Base-by-base conservation (phyloP, 1,284 basidiomycete species). In the Mycena citricolor region DNA sequence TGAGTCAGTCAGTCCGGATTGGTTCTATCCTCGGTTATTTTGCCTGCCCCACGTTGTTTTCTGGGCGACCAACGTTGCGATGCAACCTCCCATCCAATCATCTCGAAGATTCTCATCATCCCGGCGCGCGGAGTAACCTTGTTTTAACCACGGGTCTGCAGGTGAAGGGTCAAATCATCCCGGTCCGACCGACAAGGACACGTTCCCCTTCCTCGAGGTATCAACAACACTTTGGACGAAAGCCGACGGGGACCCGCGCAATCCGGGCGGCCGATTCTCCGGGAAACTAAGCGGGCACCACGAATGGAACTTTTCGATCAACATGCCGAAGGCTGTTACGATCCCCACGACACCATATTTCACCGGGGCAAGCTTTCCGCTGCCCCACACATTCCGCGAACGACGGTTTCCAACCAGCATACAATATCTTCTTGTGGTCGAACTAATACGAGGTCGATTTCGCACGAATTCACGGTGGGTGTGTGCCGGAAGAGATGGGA, bases 381-480 rank as follows among this genome's bases (percentile, higher is more conserved):
- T 75, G 17, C 73, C 73, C 2, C 71, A 74, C 51, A 73, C 73
- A 0, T 74, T 76, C 51, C 57, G 71, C 31, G 73, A 76, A 52
- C 63, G 70, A 4, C 66, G 68, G 29, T 67, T 68, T 16, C 53
- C 57, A 41, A 71, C 67, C 20, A 73, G 69, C 54, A 64, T 75
- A 20, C 71, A 74, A 49, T 76, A 76, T 43, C 69, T 73, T 50
- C 60, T 76, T 29, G 63, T 64, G 10, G 61, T 74, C 28, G 56
- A 61, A 24, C 60, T 74, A 35, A 67, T 64, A 14, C 54, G 71
- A 35, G 71, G 72, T 13, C 70, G 65, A 55, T 64, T 75, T 29
- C 65, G 72, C 35, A 49, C 69, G 29, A 68, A 74, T 51, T 70
- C 51, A 22, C 42, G 40, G 51, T 30, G 33, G 36, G 29, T 8